Base-by-base conservation (phyloP, 208 protist species). In the Balamuthia mandrillaris region DNA sequence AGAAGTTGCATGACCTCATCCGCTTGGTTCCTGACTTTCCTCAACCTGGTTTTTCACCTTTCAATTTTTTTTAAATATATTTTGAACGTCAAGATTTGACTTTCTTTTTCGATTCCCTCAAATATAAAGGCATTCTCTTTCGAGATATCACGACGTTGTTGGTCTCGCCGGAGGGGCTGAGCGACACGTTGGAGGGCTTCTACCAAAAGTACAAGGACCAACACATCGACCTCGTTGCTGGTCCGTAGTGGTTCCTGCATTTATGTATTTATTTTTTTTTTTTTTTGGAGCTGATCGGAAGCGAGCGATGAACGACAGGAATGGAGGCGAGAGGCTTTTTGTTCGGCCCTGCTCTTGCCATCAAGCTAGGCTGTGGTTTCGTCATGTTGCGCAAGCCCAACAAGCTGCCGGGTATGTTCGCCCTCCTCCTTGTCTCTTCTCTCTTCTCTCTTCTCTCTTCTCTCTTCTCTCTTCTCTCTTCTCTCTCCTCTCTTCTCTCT, bases 391-490 rank as follows among this genome's bases (percentile, higher is more conserved):
- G 61, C 61, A 68, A 68, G 61, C 61, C 61, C 61, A 68, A 68
- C 61, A 68, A 68, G 61, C 61, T 68, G 61, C 61, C 61, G 21
- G 61, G n/a, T n/a, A n/a, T n/a, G n/a, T n/a, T n/a, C n/a, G n/a
- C n/a, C n/a, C n/a, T n/a, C n/a, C n/a, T n/a, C n/a, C n/a, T n/a
- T n/a, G n/a, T n/a, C n/a, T n/a, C n/a, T n/a, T n/a, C n/a, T n/a
- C n/a, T n/a, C n/a, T n/a, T n/a, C n/a, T n/a, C n/a, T n/a, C n/a
- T n/a, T n/a, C n/a, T n/a, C n/a, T n/a, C n/a, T n/a, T n/a, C n/a
- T n/a, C n/a, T n/a, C n/a, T n/a, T n/a, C n/a, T n/a, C n/a, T n/a
- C n/a, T n/a, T n/a, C n/a, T n/a, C n/a, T n/a, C n/a, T n/a, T n/a
- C n/a, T n/a, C n/a, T n/a, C n/a, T n/a, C n/a, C n/a, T n/a, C n/a